Evolutionary conservation across 2,329 filamentous ascomycete genomes (phyloP), one percentile per base, ranked within the genome.

Genomic region (Sporothrix phasma): DNA sequence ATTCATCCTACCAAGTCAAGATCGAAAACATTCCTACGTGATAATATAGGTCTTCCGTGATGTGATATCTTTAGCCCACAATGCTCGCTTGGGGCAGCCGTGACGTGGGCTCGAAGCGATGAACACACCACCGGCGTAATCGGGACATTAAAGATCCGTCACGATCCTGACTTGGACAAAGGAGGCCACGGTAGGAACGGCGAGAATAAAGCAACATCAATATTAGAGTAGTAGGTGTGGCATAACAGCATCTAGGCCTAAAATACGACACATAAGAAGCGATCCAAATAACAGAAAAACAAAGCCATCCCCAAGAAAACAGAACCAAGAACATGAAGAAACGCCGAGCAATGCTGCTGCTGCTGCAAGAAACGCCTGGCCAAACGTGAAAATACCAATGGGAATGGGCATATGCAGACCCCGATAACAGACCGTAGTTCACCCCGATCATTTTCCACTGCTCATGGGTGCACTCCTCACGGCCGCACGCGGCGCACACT

Each of bases 401-500:
- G 29, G 19, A 10, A 26, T n/a, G 31, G 29, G 19, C 10, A 41
- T 15, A 58, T 41, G 37, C 22, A 39, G 19, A 5, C 6, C 37
- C 26, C 34, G 10, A 37, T 37, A 3, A 11, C 34, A 37, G 10
- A 13, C 11, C 34, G 13, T 13, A 37, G 8, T 37, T 13, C 3
- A 11, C 19, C 54, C 5, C 37, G 24, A 2, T 13, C 31, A 39
- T 39, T 39, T 26, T 19, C n/a, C n/a, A n/a, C n/a, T 19, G 39
- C 39, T 29, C 13, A 10, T 29, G 19, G n/a, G 6, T 5, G 15
- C 13, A 4, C 24, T 10, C 47, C 26, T n/a, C 7, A 59, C 8
- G 56, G 56, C 56, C 41, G n/a, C 43, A 47, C 66, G 6, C 67
- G 54, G 4, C 67, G 63, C 22, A 60, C 67, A 53, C 63, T 67